Conservation (phyloP, 1,284 basidiomycete genomes). For the Crucibulum parvulum region DNA sequence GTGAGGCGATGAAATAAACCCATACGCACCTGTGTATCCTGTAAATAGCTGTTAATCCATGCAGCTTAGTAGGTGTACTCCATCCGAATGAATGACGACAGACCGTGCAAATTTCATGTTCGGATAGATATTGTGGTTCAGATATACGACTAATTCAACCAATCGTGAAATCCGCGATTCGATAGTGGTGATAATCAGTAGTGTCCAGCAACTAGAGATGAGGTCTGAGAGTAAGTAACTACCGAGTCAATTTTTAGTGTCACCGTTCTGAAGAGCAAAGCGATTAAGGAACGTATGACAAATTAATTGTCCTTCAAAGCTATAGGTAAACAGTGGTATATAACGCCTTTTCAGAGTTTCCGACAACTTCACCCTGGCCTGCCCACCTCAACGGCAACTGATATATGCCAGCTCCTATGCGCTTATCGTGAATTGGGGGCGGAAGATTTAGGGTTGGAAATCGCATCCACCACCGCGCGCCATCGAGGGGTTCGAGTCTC, state of each 20-base stretch:
- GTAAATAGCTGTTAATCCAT: conserved; percentile 62
- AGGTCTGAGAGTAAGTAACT: background rate
- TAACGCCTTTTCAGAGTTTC: too few relatives aligned
- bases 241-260: background rate
- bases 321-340: too few relatives aligned
- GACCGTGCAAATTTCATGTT: conserved; percentile 65
- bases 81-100: conserved; percentile 13
- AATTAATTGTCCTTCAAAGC: too few relatives aligned
- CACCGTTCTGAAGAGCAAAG: background rate
- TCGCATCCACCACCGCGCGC: too few relatives aligned
- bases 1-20: background rate
- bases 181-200: too few relatives aligned
- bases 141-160: background rate
- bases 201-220: background rate
- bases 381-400: too few relatives aligned
- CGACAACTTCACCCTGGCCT: too few relatives aligned
- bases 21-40: conserved; percentile 68
- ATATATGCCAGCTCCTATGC: too few relatives aligned
- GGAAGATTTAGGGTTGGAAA: too few relatives aligned
- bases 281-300: background rate
- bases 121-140: background rate
- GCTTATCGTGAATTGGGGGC: too few relatives aligned
- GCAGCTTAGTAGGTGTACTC: background rate
- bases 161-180: too few relatives aligned
- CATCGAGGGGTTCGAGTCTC: too few relatives aligned